Evolutionary conservation across 2,329 filamentous ascomycete species (phyloP).

Genomic region (Monosporascus ibericus): DNA sequence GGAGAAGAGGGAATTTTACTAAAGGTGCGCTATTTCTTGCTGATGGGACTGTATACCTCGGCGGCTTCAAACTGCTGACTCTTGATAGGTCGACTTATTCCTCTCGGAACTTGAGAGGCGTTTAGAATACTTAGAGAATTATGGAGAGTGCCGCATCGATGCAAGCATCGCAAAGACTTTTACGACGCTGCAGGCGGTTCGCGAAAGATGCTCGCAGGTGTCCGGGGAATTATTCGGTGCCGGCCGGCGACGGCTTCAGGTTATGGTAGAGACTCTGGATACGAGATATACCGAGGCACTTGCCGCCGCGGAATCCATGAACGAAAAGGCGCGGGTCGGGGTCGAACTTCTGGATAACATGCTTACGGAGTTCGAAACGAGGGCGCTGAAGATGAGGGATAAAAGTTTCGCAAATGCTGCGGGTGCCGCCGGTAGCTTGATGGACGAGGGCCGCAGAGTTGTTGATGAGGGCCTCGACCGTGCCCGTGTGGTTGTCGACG

Average conservation of each 20-base stretch:
- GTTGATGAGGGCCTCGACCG: conserved; percentile 73
- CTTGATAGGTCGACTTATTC: conserved; percentile 64
- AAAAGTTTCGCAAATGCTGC: conserved; percentile 62
- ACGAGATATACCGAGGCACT: conserved; percentile 80
- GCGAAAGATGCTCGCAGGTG: conserved; percentile 80
- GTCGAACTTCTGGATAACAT: conserved; percentile 82
- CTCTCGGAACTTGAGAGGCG: conserved; percentile 80
- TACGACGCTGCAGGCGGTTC: conserved; percentile 76
- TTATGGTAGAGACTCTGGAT: conserved; percentile 91
- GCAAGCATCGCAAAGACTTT: conserved; percentile 79
- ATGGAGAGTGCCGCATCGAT: conserved; percentile 78
- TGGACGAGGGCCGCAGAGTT: conserved; percentile 73
- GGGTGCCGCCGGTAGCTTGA: conserved; percentile 63
- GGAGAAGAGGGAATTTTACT: conserved; percentile 56
- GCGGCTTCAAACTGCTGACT: conserved; percentile 4
- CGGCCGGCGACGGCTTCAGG: conserved; percentile 73
- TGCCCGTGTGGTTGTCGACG: conserved; percentile 71
- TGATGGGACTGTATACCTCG: background rate
- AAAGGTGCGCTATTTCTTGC: conserved; percentile 34
- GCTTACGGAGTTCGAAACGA: conserved; percentile 76
- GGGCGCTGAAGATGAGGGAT: conserved; percentile 73
- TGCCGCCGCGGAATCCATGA: conserved; percentile 75
- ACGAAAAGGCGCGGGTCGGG: conserved; percentile 85
- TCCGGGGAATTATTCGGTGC: conserved; percentile 87
- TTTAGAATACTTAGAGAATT: conserved; percentile 82